Conservation (phyloP, 768 basidiomycete species). For the Russula abietina region DNA sequence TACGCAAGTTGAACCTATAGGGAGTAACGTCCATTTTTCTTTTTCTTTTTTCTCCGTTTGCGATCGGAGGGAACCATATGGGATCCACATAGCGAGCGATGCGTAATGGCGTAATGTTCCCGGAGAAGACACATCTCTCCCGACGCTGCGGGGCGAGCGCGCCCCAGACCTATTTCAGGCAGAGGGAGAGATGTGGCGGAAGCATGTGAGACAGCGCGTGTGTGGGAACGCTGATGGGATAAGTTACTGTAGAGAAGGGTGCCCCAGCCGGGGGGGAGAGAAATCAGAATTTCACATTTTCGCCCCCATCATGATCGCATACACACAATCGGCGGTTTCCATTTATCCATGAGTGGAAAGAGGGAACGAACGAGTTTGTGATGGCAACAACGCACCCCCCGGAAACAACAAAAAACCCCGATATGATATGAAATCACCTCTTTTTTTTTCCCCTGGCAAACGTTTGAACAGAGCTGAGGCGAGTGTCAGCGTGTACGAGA, state of each 20-base stretch:
- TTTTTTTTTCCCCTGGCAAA: neutral
- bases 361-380: neutral
- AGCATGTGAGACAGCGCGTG: neutral
- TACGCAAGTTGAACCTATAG: neutral
- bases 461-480: neutral
- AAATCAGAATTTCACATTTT: neutral
- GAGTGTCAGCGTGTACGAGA: neutral
- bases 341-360: neutral
- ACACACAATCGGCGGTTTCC: neutral
- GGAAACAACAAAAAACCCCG: neutral
- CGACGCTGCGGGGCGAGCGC: constrained; percentile 2
- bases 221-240: neutral
- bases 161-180: neutral
- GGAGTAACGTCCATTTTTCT: no score
- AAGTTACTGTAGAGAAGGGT: no score
- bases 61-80: constrained; percentile 4
- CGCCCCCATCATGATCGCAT: neutral
- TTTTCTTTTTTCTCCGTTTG: neutral
- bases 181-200: neutral
- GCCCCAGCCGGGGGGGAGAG: no score
- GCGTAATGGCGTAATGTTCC: constrained; percentile 1
- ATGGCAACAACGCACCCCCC: constrained; percentile 8
- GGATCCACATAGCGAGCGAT: neutral
- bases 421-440: neutral
- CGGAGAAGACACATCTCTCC: constrained; percentile 15